Percentiles rank a stretch among this genome's conserved stretches.
Conservation (phyloP, 768 basidiomycete species). For the Clitopilus hobsonii region DNA sequence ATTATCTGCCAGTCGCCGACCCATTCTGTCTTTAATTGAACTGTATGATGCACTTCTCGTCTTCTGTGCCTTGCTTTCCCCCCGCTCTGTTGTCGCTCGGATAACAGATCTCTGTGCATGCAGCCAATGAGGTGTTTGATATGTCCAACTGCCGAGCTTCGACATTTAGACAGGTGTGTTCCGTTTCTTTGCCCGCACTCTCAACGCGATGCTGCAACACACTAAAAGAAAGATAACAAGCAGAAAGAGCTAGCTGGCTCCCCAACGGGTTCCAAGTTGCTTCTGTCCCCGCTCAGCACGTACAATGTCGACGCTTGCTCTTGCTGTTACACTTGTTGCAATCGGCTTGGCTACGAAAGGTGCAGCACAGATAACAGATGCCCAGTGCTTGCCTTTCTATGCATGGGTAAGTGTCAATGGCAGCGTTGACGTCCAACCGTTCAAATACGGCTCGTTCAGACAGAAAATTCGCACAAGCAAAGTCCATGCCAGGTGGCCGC, state of each 20-base stretch:
- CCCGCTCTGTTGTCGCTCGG: neutral
- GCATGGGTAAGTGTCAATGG: conserved; percentile 27
- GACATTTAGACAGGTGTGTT: neutral
- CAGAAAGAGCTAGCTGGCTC: neutral
- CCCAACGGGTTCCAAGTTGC: neutral
- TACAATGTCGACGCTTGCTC: conserved; percentile 18
- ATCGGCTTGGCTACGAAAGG: conserved; percentile 12
- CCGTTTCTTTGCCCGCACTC: neutral
- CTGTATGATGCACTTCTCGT: neutral
- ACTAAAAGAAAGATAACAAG: neutral
- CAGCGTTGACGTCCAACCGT: no score
- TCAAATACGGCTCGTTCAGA: conserved; percentile 18
- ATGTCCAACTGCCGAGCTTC: neutral
- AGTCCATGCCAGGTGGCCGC: conserved; percentile 44
- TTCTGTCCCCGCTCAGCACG: conserved; percentile 7
- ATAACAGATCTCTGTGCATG: neutral
- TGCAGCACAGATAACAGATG: conserved; percentile 30
- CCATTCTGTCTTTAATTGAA: neutral
- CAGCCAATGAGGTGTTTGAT: neutral
- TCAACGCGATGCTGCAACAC: neutral
- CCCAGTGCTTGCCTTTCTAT: conserved; percentile 35
- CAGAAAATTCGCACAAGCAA: conserved; percentile 40
- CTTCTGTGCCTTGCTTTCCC: neutral
- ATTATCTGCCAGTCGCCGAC: neutral
- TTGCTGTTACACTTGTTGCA: conserved; percentile 15